Evolutionary conservation across 768 basidiomycete genomes (phyloP).

Genomic region (Pisolithus orientalis): DNA sequence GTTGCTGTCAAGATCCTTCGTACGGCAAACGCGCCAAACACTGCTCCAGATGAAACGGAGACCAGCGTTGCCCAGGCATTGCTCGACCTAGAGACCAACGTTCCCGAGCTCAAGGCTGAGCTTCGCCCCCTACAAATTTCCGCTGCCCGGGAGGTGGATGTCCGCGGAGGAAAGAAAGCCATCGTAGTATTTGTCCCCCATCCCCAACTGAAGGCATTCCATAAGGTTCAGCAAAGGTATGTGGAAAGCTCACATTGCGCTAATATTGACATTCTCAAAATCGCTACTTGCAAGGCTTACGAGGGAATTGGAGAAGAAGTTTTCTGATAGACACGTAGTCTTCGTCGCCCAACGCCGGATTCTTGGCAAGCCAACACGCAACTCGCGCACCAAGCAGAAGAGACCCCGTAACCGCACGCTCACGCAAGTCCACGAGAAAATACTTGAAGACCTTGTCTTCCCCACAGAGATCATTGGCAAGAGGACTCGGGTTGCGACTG

Average conservation of each 20-base stretch:
- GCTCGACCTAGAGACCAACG: slow-evolving; percentile 96
- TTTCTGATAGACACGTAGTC: slow-evolving; percentile 98
- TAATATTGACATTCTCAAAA: not conserved
- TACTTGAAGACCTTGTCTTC: slow-evolving; percentile 98
- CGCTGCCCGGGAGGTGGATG: slow-evolving; percentile 97
- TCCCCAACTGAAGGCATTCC: slow-evolving; percentile 97
- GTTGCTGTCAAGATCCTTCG: slow-evolving; percentile 85
- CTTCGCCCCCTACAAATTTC: slow-evolving; percentile 95
- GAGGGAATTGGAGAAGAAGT: slow-evolving; percentile 99
- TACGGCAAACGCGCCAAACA: slow-evolving; percentile 90
- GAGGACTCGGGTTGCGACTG: slow-evolving; percentile 88
- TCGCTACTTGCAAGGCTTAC: slow-evolving; percentile 66
- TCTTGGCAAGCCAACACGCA: slow-evolving; percentile 94
- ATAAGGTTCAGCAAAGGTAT: slow-evolving; percentile 94
- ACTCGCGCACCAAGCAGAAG: slow-evolving; percentile 90
- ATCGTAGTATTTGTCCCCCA: slow-evolving; percentile 98
- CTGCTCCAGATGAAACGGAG: slow-evolving; percentile 88
- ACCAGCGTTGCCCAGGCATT: slow-evolving; percentile 90
- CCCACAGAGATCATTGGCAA: slow-evolving; percentile 99
- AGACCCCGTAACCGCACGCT: slow-evolving; percentile 95
- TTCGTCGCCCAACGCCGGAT: slow-evolving; percentile 98
- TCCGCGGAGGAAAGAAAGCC: slow-evolving; percentile 98
- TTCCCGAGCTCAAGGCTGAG: slow-evolving; percentile 96
- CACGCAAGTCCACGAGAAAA: slow-evolving; percentile 95
- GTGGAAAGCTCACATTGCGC: slow-evolving; percentile 10